A percentile compares a stretch with the other conserved stretches of the same genome.
phyloP scores from a whole-genome alignment of 495 filamentous ascomycete genomes.

The Cercophora newfieldiana region DNA sequence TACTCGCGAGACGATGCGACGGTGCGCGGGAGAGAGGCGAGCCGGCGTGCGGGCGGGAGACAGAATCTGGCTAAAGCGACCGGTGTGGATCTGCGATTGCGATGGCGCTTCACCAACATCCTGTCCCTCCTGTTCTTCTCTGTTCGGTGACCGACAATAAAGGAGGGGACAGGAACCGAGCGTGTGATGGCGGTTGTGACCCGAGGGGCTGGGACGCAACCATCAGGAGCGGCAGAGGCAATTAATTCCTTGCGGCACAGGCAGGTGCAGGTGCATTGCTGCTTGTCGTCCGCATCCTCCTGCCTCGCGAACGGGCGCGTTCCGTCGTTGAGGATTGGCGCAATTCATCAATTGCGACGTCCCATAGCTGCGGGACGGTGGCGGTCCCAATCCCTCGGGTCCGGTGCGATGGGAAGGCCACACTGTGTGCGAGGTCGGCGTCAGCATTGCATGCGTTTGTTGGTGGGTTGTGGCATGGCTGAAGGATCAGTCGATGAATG shows the following conservation, averaged over 20 bases:
- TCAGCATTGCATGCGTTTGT: not conserved
- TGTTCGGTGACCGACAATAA: too few relatives aligned
- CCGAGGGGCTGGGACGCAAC: not conserved
- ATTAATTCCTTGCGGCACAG: too few relatives aligned
- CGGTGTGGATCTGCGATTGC: not conserved
- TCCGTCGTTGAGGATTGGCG: not conserved
- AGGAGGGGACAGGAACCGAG: too few relatives aligned
- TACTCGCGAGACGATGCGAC: not conserved
- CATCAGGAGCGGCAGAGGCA: not conserved
- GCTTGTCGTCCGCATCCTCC: too few relatives aligned
- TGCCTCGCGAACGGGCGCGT: not conserved
- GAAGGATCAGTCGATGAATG: not conserved
- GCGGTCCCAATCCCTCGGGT: not conserved
- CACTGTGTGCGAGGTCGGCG: not conserved
- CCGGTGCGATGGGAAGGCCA: not conserved
- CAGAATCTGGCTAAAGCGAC: not conserved
- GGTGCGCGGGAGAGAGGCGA: not conserved
- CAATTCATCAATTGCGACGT: not conserved
- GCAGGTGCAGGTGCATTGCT: too few relatives aligned
- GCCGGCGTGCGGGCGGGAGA: not conserved
- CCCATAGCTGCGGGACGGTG: not conserved
- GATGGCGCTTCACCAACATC: too few relatives aligned
- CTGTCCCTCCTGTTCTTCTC: too few relatives aligned
- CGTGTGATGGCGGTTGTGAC: not conserved
- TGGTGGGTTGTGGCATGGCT: not conserved